Base-by-base conservation (phyloP, 257 asterid species). In the Nicotiana sylvestris region DNA sequence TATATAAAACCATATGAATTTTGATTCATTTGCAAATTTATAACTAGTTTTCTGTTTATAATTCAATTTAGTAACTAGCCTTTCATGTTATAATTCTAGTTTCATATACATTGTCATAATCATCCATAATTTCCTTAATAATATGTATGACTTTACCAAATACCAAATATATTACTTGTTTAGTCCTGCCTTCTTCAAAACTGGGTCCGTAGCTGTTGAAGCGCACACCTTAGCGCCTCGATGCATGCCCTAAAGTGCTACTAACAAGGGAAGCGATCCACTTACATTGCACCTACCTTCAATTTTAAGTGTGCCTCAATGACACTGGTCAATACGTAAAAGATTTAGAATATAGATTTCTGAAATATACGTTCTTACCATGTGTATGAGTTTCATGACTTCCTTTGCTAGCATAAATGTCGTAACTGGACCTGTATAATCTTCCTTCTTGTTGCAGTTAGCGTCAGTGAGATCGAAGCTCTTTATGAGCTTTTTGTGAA, bases 401-500 rank as follows among this genome's bases (percentile, higher is more conserved):
- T 68, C 60, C 56, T 21, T 43, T 69, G 77, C 56, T 69, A 37
- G 77, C 56, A 69, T 18, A 37, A 37, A 69, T 69, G 2, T 13
- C 4, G 17, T 18, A 43, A 35, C 35, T 68, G 51, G 7, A 67
- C 76, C 8, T 67, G 53, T 35, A 67, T 17, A 17, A 66, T 66
- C 37, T 69, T 69, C 46, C 77, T 69, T 69, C 56, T 37, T 69
- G 55, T 56, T 86, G 90, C 97, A 94, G 97, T 94, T 85, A 90
- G 95, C 84, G 95, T 94, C 68, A 94, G 94, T 62, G 98, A 94
- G 86, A 88, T 94, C 78, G 97, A 94, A 88, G 98, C 98, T 9
- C 85, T 94, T 84, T 92, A 94, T 68, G 97, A 93, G 82, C 88
- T 94, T 82, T 94, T 89, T 81, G 91, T 92, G 89, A 92, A 93